Evolutionary conservation across 805 yeast species (phyloP), one percentile per base, ranked within the genome.

Genomic region (Starmerella apicola): DNA sequence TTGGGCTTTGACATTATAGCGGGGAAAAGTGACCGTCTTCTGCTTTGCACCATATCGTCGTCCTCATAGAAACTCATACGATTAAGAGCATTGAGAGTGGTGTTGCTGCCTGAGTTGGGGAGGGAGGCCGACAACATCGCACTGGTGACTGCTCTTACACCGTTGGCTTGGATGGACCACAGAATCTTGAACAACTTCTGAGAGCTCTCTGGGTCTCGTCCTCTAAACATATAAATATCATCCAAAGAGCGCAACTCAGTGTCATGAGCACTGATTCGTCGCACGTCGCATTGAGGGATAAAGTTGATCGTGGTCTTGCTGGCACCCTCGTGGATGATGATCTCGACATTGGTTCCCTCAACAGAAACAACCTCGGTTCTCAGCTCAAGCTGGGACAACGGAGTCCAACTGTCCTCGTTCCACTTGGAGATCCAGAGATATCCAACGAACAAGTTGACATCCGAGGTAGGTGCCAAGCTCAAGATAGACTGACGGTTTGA

Each of bases 361-460:
- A 26, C 20, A 4, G 42, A 43, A 4, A 30, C 29, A 10, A 52
- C 34, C 26, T 51, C 54, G 5, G 49, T 49, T 19, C 32, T 34
- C 18, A 52, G 42, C 45, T 51, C 55, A 18, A 36, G 47, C 36
- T 52, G 56, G 6, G 53, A 50, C 13, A 52, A 40, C 12, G 56
- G 56, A 8, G 42, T 43, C 56, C 56, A 52, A 12, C 45, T 40
- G 22, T 41, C 36, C 15, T 28, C 34, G 2, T 36, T 36, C 56
- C 56, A 52, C 9, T 41, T 41, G 9, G 56, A 52, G 3, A 50
- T 51, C 56, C 56, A 52, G 36, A 52, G 31, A 22, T 38, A 35
- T 3, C 48, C 47, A 5, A 39, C 23, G 39, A 44, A 50, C 30
- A 50, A 34, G 13, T 36, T 20, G 19, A 45, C 22, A 5, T 41